These are phyloP conservation scores for Golubevia pallescens DNA, from an alignment of 1,284 basidiomycete species.

Conservation along the genomic window DNA sequence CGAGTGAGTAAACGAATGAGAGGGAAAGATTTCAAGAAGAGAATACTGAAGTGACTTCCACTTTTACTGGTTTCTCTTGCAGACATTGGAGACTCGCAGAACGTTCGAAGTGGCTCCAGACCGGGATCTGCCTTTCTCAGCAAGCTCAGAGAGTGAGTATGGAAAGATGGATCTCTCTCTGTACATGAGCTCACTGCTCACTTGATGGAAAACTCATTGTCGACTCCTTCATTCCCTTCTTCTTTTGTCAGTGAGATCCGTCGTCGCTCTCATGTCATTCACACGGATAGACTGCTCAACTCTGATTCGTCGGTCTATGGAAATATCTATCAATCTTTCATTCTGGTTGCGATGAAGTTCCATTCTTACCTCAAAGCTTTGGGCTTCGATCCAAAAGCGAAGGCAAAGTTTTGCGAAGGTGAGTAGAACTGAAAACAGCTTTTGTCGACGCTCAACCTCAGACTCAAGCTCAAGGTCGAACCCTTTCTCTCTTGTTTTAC, in stretches of 20 bases:
- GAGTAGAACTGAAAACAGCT: too few relatives aligned
- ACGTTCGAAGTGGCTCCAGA: conserved; percentile 44
- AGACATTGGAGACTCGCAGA: conserved; percentile 63
- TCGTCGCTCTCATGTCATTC: conserved; percentile 71
- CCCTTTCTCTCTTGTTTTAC: too few relatives aligned
- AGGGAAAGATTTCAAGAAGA: not conserved
- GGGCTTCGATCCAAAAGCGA: too few relatives aligned
- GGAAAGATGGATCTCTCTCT: not conserved
- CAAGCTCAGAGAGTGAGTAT: conserved; percentile 48
- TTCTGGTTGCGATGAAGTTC: conserved; percentile 87
- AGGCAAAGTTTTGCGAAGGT: not conserved
- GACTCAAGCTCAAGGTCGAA: too few relatives aligned
- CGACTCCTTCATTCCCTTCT: not conserved
- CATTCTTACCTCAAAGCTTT: conserved; percentile 78
- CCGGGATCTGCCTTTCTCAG: conserved; percentile 48
- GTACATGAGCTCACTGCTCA: conserved; percentile 1
- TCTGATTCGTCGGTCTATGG: conserved; percentile 71
- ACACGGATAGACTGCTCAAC: conserved; percentile 79
- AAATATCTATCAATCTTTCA: conserved; percentile 86
- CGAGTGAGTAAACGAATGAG: not conserved
- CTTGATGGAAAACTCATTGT: not conserved
- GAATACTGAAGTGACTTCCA: not conserved
- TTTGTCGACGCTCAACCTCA: too few relatives aligned
- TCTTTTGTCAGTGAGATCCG: conserved; percentile 6
- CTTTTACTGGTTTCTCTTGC: conserved; percentile 2